phyloP scores from a whole-genome alignment of 2,329 filamentous ascomycete genomes.

The Exophiala alcalophila region DNA sequence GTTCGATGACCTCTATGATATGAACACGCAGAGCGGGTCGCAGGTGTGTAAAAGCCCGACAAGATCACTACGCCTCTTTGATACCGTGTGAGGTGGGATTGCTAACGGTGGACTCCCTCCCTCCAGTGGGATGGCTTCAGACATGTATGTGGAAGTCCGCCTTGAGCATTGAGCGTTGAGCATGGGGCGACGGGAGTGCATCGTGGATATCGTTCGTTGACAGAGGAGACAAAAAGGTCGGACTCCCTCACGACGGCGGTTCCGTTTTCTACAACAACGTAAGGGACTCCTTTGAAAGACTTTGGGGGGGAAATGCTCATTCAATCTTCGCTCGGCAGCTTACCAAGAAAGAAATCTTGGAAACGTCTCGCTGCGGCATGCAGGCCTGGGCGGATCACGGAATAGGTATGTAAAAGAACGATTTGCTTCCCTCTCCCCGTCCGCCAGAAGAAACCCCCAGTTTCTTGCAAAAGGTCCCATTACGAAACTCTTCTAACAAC shows the following conservation, averaged over 20 bases:
- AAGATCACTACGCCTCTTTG: not conserved
- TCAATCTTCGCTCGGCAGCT: not conserved
- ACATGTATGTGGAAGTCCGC: conserved; percentile 36
- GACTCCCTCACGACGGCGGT: not conserved
- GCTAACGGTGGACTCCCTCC: no score
- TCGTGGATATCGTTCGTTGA: not conserved
- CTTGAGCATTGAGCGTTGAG: not conserved
- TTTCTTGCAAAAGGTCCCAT: no score
- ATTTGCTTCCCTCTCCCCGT: not conserved
- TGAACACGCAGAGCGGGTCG: conserved; percentile 47
- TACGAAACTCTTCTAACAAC: no score
- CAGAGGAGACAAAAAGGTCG: no score
- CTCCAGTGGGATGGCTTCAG: conserved; percentile 52
- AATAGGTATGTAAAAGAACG: not conserved
- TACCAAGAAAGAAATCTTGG: conserved; percentile 3
- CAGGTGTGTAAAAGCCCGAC: not conserved
- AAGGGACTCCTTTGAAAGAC: no score
- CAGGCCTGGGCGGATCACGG: conserved; percentile 7
- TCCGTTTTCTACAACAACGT: conserved; percentile 1
- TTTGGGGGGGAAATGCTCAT: not conserved
- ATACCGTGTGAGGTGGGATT: no score
- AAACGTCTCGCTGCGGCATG: conserved; percentile 2
- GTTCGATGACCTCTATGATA: conserved; percentile 44
- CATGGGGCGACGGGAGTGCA: no score
- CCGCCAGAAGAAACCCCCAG: no score